Conservation (phyloP, 1,139 yeast genomes). For the Magnusiomyces sp. region DNA sequence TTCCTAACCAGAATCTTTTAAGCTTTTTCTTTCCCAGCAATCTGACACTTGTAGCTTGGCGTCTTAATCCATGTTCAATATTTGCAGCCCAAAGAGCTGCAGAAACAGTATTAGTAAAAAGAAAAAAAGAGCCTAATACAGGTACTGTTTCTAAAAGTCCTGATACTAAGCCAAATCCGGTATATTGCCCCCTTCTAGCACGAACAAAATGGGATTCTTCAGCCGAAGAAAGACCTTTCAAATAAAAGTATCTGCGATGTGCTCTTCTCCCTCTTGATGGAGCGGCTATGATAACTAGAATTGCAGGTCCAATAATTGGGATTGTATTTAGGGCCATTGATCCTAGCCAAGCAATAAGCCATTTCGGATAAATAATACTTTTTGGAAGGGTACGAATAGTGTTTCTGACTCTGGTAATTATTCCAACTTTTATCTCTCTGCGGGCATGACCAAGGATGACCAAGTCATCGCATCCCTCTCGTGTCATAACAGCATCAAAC, state of each 20-base stretch:
- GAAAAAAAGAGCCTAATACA: constrained; percentile 48
- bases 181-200: constrained; percentile 29
- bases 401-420: constrained; percentile 18
- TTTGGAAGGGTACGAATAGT: constrained; percentile 27
- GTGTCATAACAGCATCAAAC: constrained; percentile 49
- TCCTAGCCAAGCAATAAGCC: constrained; percentile 31
- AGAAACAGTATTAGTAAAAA: constrained; percentile 60
- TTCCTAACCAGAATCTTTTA: too few relatives aligned
- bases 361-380: constrained; percentile 29
- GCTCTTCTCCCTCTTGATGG: constrained; percentile 50
- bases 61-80: constrained; percentile 20
- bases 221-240: constrained; percentile 45
- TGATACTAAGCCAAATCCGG: constrained; percentile 51
- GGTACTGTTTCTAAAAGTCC: constrained; percentile 55
- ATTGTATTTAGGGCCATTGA: constrained; percentile 40
- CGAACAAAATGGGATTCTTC: constrained; percentile 30
- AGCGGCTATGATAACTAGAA: constrained; percentile 47
- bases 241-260: constrained; percentile 52
- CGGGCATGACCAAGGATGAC: constrained; percentile 41
- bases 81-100: constrained; percentile 62
- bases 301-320: constrained; percentile 55
- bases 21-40: too few relatives aligned
- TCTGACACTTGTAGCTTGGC: too few relatives aligned
- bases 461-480: constrained; percentile 43
- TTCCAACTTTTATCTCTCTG: constrained; percentile 31